Base-by-base conservation (phyloP, 768 basidiomycete genomes). In the Tubosaeta sp. region DNA sequence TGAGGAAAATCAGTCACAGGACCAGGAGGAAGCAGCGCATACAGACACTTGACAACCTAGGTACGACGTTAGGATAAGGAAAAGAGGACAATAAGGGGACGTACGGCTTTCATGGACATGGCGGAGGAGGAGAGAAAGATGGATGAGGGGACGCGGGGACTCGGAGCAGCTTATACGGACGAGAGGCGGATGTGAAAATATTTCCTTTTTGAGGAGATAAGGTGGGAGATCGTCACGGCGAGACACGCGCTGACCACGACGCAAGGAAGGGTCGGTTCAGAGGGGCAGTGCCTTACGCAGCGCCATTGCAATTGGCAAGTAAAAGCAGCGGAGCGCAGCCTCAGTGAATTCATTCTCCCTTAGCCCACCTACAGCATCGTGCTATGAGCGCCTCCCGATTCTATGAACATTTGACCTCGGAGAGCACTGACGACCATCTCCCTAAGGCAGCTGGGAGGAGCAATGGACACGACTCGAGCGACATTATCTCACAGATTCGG, bases 101-200 rank as follows among this genome's bases (percentile, higher is more conserved):
- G 59, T 62, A 89, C 88, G 62, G 86, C 87, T 78, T 87, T 89
- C 70, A 87, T 69, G 48, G 87, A 80, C 87, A 89, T 88, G 63
- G 22, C 6, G 50, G 49, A 25, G 50, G 39, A 48, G 10, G 17
- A n/a, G 12, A 22, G 41, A 22, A 22, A 22, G 45, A 26, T 2
- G 26, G 44, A 52, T 37, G 35, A 34, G 35, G 35, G 19, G 29
- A 29, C 29, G 9, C 9, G 6, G 29, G 2, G 48, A 44, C 22
- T 22, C 41, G 27, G 17, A 43, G 22, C 22, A 17, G 32, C 17
- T 32, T 45, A 33, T 32, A 33, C 3, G 41, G 41, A 22, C 22
- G 8, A 39, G 17, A 10, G 9, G 31, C 16, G 4, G 37, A 42
- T 52, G 49, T 0, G 51, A 50, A 34, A 25, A 0, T 19, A n/a